Conservation (phyloP, 306 rosid species). For the Calophaca sinica region DNA sequence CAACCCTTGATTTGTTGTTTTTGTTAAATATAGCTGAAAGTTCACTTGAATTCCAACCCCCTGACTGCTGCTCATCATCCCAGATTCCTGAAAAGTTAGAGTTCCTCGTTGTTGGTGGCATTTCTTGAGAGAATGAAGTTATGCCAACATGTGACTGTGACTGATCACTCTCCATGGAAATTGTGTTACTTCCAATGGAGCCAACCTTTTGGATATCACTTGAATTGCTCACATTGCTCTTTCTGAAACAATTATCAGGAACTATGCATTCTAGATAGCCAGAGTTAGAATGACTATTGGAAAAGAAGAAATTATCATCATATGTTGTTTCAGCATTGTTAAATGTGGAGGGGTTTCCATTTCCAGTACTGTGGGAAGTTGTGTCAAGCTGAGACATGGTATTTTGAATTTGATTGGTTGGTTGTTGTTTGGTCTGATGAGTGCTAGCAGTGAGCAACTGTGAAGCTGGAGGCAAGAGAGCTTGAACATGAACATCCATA, state of each 20-base stretch:
- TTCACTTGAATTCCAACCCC: conserved; percentile 55
- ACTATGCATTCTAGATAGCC: conserved; percentile 97
- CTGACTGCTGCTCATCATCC: too few species aligned
- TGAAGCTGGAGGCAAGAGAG: conserved; percentile 54
- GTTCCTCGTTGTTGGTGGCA: conserved; percentile 41
- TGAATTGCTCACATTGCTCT: conserved; percentile 45
- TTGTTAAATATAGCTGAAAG: conserved; percentile 68
- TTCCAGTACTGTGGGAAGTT: too few species aligned
- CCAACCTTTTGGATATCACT: conserved; percentile 45
- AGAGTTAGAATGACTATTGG: conserved; percentile 64
- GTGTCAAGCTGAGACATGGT: conserved; percentile 40
- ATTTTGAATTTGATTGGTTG: conserved; percentile 45
- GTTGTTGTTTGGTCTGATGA: conserved; percentile 45
- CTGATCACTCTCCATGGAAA: conserved; percentile 41
- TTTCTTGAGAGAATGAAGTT: conserved; percentile 47
- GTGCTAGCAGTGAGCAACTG: conserved; percentile 33
- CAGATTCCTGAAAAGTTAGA: conserved; percentile 40
- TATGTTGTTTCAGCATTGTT: conserved; percentile 25
- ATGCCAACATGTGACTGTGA: conserved; percentile 42
- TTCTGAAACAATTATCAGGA: conserved; percentile 82
- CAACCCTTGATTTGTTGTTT: conserved; percentile 48
- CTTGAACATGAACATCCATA: conserved; percentile 56
- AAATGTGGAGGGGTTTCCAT: too few species aligned
- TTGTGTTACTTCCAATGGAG: conserved; percentile 21
- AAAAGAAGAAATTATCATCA: conserved; percentile 65